Evolutionary conservation across 805 yeast genomes (phyloP).

Genomic region (Candida alai): DNA sequence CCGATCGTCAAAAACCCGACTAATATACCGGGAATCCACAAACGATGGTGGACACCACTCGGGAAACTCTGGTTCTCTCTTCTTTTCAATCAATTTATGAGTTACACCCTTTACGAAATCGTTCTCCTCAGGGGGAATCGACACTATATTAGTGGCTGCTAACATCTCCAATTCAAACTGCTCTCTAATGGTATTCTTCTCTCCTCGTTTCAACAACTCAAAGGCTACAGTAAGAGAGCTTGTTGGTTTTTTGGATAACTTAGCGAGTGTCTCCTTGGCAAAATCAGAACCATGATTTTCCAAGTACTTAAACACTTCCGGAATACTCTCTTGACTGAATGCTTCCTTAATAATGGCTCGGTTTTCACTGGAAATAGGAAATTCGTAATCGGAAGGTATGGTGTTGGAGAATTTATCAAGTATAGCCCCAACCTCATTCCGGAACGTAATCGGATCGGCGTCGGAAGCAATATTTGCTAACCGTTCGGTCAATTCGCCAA

Average conservation of each 20-base stretch:
- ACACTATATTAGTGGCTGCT: slow-evolving; percentile 69
- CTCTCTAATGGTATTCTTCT: slow-evolving; percentile 52
- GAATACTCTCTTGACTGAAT: slow-evolving; percentile 52
- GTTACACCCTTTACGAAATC: slow-evolving; percentile 72
- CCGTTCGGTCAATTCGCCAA: slow-evolving; percentile 60
- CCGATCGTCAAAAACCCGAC: slow-evolving; percentile 18
- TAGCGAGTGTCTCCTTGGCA: slow-evolving; percentile 54
- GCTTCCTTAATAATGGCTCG: slow-evolving; percentile 64
- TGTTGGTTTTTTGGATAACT: slow-evolving; percentile 65
- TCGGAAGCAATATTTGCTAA: slow-evolving; percentile 51
- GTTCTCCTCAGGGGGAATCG: slow-evolving; percentile 45
- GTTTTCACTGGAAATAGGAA: slow-evolving; percentile 52
- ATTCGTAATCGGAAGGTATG: slow-evolving; percentile 59
- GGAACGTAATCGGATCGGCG: slow-evolving; percentile 39
- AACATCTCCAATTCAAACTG: slow-evolving; percentile 71
- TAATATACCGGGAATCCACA: slow-evolving; percentile 16
- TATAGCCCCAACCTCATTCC: slow-evolving; percentile 59
- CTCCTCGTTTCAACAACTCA: slow-evolving; percentile 62
- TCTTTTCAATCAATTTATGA: slow-evolving; percentile 59
- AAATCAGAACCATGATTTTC: slow-evolving; percentile 57
- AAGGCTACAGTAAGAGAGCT: slow-evolving; percentile 73
- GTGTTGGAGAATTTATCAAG: slow-evolving; percentile 76
- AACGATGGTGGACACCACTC: slow-evolving; percentile 21
- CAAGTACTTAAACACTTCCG: slow-evolving; percentile 54
- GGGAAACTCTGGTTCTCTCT: slow-evolving; percentile 42